Evolutionary conservation across 352 stramenopile genomes (phyloP).

Genomic region (Phytopythium mirpurense): DNA sequence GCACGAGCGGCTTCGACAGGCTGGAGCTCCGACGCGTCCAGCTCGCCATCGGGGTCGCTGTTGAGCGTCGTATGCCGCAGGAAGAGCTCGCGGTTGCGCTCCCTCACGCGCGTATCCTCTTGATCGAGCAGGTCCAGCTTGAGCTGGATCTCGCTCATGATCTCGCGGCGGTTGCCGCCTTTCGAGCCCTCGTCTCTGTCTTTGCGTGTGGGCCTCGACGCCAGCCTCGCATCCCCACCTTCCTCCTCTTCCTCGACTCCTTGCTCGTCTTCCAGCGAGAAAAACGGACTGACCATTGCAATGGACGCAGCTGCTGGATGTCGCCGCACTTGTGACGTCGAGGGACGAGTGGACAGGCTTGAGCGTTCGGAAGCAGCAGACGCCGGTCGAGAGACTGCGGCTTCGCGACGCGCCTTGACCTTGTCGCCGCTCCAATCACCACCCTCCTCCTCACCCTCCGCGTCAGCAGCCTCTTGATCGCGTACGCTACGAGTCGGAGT

Average conservation of each 20-base stretch:
- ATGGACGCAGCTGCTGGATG: too few species aligned
- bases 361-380: not conserved
- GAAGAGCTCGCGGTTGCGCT: constrained; percentile 33
- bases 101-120: constrained; percentile 26
- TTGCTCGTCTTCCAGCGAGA: too few species aligned
- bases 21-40: not conserved
- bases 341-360: not conserved
- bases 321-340: not conserved
- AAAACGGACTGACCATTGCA: too few species aligned
- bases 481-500: not conserved
- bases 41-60: not conserved
- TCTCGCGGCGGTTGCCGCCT: constrained; percentile 12
- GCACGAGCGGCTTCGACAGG: too few species aligned
- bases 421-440: too few species aligned
- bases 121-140: constrained; percentile 37
- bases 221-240: not conserved
- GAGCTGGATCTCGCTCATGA: constrained; percentile 43
- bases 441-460: too few species aligned
- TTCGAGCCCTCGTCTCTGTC: not conserved
- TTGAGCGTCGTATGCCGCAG: constrained; percentile 30
- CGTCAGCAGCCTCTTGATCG: too few species aligned
- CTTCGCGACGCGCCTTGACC: not conserved
- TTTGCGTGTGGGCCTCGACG: not conserved
- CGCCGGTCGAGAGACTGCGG: not conserved
- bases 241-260: not conserved